Conservation (phyloP, 1,284 basidiomycete species). For the Sanguinoderma infundibulare region DNA sequence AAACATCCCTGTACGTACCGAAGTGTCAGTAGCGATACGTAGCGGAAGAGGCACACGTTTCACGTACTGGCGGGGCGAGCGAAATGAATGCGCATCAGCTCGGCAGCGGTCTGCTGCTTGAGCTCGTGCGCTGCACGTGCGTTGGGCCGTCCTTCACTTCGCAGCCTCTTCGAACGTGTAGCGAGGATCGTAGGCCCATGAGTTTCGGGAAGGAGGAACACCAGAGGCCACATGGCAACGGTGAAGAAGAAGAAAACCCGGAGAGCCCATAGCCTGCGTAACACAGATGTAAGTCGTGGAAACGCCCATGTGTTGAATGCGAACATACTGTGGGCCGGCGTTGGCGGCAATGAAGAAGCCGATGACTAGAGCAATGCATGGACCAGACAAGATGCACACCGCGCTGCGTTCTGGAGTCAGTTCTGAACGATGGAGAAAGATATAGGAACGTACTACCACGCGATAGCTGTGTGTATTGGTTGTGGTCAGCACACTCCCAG, state of each 20-base stretch:
- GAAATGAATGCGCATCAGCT: slow-evolving; percentile 28
- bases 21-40: not conserved
- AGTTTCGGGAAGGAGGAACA: slow-evolving; percentile 33
- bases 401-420: slow-evolving; percentile 6
- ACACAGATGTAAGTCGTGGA: too few species aligned
- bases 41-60: too few species aligned
- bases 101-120: slow-evolving; percentile 16
- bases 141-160: slow-evolving; percentile 24
- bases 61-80: slow-evolving; percentile 31
- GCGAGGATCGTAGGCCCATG: slow-evolving; percentile 32
- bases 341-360: slow-evolving; percentile 33
- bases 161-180: slow-evolving; percentile 24
- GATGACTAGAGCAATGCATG: slow-evolving; percentile 29
- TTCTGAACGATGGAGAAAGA: not conserved
- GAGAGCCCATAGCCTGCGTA: slow-evolving; percentile 35
- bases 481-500: too few species aligned
- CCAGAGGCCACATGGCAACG: slow-evolving; percentile 28
- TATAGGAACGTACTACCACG: too few species aligned
- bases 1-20: slow-evolving; percentile 31
- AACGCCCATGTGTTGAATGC: too few species aligned
- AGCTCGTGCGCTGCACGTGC: slow-evolving; percentile 32
- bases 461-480: too few species aligned
- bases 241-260: slow-evolving; percentile 30
- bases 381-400: slow-evolving; percentile 28
- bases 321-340: slow-evolving; percentile 21